A percentile compares a stretch with the other conserved stretches of the same genome.
Evolutionary conservation across 1,284 basidiomycete genomes (phyloP).

Genomic region (Phenoliferia sp.): DNA sequence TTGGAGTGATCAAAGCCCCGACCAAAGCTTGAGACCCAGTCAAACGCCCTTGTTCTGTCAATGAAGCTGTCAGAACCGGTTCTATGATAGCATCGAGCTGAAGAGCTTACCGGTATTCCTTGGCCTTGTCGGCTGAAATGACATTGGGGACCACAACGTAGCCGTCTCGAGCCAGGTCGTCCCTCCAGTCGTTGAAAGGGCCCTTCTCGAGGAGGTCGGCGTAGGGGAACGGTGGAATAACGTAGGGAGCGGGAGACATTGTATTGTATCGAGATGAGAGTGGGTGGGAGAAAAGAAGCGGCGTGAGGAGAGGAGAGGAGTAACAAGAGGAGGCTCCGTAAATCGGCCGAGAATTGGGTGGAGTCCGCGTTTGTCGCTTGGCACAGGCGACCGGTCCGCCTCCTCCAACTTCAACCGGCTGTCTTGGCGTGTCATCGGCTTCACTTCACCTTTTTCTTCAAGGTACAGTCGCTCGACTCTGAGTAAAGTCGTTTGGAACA

Average conservation of each 20-base stretch:
- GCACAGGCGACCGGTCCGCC: no score
- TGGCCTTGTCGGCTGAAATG: constrained; percentile 34
- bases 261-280: neutral
- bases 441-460: no score
- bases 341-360: no score
- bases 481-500: no score
- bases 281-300: neutral
- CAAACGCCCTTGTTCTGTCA: constrained; percentile 19
- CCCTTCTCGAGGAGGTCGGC: constrained; percentile 17
- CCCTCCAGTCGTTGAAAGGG: constrained; percentile 35
- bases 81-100: no score
- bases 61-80: neutral
- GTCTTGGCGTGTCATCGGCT: no score
- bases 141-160: constrained; percentile 39
- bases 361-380: no score
- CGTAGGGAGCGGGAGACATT: neutral
- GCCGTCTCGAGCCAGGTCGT: constrained; percentile 36
- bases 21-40: constrained; percentile 38
- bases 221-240: constrained; percentile 19
- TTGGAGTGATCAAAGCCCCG: constrained; percentile 39
- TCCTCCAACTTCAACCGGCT: no score
- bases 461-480: no score
- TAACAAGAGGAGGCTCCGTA: no score
- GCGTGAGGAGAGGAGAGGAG: no score
- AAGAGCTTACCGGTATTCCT: constrained; percentile 23